These are phyloP conservation scores for Tagetes patula DNA, from an alignment of 129 eudicot species.

Conservation along the genomic window DNA sequence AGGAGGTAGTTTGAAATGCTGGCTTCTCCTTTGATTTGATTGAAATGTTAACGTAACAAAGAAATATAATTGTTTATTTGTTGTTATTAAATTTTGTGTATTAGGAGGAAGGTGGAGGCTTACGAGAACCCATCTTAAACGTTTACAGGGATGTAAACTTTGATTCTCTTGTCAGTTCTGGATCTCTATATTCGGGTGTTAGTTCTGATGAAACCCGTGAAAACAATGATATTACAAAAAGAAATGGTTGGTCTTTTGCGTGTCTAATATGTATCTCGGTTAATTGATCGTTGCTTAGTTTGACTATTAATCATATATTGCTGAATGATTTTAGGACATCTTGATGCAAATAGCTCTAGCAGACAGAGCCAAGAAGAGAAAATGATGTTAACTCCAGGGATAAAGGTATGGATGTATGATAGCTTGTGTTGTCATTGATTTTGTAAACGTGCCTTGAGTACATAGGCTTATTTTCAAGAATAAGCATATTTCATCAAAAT, in stretches of 20 bases:
- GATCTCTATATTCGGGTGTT: slow-evolving; percentile 32
- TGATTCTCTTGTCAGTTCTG: slow-evolving; percentile 33
- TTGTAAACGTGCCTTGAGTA: neutral
- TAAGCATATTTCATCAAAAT: neutral
- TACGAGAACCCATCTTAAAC: slow-evolving; percentile 55
- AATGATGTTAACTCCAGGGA: slow-evolving; percentile 22
- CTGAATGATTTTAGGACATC: slow-evolving; percentile 8
- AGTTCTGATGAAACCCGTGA: slow-evolving; percentile 28
- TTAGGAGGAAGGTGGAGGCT: slow-evolving; percentile 59
- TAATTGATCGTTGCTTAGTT: neutral
- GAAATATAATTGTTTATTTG: neutral
- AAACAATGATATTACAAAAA: slow-evolving; percentile 25
- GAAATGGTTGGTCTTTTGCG: slow-evolving; percentile 41
- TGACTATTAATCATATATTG: neutral
- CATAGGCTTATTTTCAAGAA: neutral
- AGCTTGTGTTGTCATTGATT: neutral
- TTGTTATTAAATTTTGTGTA: slow-evolving; percentile 12
- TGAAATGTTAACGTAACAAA: neutral
- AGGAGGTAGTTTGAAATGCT: slow-evolving; percentile 52
- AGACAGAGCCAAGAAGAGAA: slow-evolving; percentile 33
- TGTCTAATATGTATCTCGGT: neutral
- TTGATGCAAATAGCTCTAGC: slow-evolving; percentile 28
- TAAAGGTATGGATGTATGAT: slow-evolving; percentile 38
- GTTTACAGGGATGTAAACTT: slow-evolving; percentile 63
- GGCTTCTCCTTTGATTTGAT: neutral